These are phyloP conservation scores for Nakataea oryzae DNA, from an alignment of 2,329 filamentous ascomycete genomes.

Conservation along the genomic window DNA sequence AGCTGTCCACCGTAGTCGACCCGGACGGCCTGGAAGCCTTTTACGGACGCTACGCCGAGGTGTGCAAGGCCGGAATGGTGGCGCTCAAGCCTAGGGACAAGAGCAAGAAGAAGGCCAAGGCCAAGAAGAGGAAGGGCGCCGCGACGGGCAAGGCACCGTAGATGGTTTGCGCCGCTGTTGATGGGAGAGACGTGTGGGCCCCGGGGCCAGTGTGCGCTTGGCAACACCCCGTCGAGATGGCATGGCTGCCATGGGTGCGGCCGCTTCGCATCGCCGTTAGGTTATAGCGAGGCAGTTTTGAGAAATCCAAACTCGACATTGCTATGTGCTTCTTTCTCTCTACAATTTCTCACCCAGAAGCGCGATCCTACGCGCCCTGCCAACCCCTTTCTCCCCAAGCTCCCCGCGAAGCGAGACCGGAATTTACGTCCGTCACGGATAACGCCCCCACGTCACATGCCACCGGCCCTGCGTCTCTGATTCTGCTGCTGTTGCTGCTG, in stretches of 20 bases:
- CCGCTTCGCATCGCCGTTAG: too few relatives aligned
- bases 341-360: not conserved
- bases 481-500: not conserved
- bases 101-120: conserved; percentile 75
- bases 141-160: conserved; percentile 6
- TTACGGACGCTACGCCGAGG: conserved; percentile 76
- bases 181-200: not conserved
- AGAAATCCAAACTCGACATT: not conserved
- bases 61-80: conserved; percentile 82
- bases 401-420: too few relatives aligned
- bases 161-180: too few relatives aligned
- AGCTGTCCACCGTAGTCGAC: conserved; percentile 74
- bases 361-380: not conserved
- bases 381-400: not conserved
- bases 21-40: conserved; percentile 69
- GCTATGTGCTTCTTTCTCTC: not conserved
- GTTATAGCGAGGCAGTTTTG: not conserved
- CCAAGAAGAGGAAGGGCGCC: conserved; percentile 54
- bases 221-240: not conserved
- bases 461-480: not conserved
- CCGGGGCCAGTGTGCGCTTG: not conserved
- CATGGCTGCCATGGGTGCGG: not conserved
- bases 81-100: conserved; percentile 87
- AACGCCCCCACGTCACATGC: not conserved
- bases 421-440: not conserved